Base-by-base conservation (phyloP, 177 flowering plant species). In the Vitis hybrid region DNA sequence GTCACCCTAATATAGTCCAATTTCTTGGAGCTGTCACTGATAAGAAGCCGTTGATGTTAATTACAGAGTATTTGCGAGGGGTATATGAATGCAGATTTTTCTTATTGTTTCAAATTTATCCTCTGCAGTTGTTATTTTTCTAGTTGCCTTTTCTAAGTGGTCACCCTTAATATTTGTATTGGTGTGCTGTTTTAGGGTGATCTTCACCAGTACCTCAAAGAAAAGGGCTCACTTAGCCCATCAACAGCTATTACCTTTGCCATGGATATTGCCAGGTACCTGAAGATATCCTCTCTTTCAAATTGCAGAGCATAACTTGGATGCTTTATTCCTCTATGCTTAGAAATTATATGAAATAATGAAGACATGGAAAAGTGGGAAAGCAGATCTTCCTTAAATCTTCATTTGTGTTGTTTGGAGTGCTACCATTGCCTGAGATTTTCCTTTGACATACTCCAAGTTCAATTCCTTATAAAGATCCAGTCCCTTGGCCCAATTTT, bases 1-100 rank as follows among this genome's bases (percentile, higher is more conserved):
- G 98, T 33, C 99, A 96, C 66, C 99, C 99, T 64, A 96, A 94
- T 72, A 87, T 96, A 51, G 99, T 96, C 15, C 99, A 96, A 74
- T 96, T 96, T 77, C 93, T 96, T 66, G 99, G 99, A 75, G 99
- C 99, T 74, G 98, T 92, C 66, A 96, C 99, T 4, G 97, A 92
- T 51, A 96, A 63, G 87, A 96, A 96, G 84, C 99, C 99, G 53
- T 85, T 96, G 65, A 92, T 96, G 98, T 79, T 96, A 78, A 85
- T 96, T 55, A 96, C 98, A 1, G 99, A 96, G 71, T 96, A 91
- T 75, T 77, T 96, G 54, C 79, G 97, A 80, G 99, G 99, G 95
- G 99, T 96, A 87, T 67, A 47, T 56, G 10, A 38, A 57, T 72
- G 53, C 38, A 50, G 61, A 13, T 59, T 14, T 56, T 4, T 63